A percentile compares a stretch with the other conserved stretches of the same genome.
These are phyloP conservation scores for Ensete ventricosum DNA, from an alignment of 176 grass and related monocot species.

Conservation along the genomic window DNA sequence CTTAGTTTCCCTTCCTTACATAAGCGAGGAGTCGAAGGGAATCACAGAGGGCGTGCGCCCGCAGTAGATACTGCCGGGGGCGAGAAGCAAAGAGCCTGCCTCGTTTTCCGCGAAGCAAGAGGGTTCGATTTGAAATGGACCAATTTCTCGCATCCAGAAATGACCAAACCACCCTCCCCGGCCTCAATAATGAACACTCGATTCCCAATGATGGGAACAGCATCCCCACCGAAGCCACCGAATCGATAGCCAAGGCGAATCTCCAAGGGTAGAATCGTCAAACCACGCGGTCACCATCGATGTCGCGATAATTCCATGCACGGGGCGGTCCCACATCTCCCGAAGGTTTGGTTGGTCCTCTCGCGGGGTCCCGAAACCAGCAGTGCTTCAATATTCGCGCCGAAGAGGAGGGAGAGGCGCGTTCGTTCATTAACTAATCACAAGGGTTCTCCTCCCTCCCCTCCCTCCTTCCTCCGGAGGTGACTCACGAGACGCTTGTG, in stretches of 20 bases:
- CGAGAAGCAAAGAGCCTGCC: background rate
- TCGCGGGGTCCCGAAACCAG: no score
- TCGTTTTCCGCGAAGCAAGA: constrained; percentile 1
- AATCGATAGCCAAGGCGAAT: background rate
- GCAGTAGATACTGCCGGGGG: background rate
- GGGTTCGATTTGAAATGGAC: constrained; percentile 15
- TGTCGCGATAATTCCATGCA: constrained; percentile 11
- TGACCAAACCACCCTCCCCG: background rate
- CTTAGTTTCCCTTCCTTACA: no score
- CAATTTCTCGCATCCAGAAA: background rate
- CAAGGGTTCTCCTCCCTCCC: no score
- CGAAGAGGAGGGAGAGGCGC: no score
- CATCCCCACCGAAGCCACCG: background rate
- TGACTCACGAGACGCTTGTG: background rate
- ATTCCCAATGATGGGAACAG: background rate
- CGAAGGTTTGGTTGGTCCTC: no score
- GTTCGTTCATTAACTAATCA: no score
- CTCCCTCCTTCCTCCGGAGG: background rate
- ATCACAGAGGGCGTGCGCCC: background rate
- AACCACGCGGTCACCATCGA: background rate
- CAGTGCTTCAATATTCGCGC: no score
- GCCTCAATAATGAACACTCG: background rate
- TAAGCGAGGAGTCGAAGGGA: background rate
- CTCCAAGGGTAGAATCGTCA: background rate
- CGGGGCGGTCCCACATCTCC: background rate